These are phyloP conservation scores for Aquilaria sinensis DNA, from an alignment of 345 rosid genomes.

Conservation along the genomic window DNA sequence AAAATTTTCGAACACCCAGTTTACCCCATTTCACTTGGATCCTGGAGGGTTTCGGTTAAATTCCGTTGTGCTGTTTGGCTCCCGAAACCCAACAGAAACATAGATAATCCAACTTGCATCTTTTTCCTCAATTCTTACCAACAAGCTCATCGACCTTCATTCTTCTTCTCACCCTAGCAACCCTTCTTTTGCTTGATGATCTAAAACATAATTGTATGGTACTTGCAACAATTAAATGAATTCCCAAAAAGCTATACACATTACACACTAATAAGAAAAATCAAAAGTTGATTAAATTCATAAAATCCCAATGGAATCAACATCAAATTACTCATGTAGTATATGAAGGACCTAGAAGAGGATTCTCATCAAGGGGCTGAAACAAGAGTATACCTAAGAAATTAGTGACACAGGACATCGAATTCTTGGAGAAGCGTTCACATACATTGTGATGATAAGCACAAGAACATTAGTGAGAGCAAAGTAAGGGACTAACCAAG, in stretches of 20 bases:
- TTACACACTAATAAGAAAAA: not conserved
- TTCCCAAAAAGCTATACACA: not conserved
- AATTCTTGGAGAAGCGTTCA: constrained; percentile 72
- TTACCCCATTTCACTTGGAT: too few species aligned
- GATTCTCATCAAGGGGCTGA: constrained; percentile 83
- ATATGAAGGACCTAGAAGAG: constrained; percentile 93
- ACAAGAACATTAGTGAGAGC: constrained; percentile 60
- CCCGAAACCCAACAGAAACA: too few species aligned
- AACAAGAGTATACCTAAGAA: constrained; percentile 88
- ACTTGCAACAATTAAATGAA: not conserved
- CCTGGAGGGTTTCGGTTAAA: too few species aligned
- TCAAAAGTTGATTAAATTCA: not conserved
- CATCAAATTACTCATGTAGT: constrained; percentile 39
- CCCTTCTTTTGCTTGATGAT: too few species aligned
- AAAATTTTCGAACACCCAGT: too few species aligned
- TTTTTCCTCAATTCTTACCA: too few species aligned
- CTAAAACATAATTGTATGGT: too few species aligned
- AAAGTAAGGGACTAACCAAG: constrained; percentile 79
- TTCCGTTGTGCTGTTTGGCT: too few species aligned
- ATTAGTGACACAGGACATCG: constrained; percentile 54
- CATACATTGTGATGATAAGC: constrained; percentile 82
- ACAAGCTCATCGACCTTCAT: too few species aligned
- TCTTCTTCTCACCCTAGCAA: too few species aligned
- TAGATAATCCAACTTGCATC: too few species aligned
- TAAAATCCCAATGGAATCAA: not conserved